Evolutionary conservation across 176 grass and related monocot genomes (phyloP), one percentile per base, ranked within the genome.

Genomic region (Eragrostis nindensis): DNA sequence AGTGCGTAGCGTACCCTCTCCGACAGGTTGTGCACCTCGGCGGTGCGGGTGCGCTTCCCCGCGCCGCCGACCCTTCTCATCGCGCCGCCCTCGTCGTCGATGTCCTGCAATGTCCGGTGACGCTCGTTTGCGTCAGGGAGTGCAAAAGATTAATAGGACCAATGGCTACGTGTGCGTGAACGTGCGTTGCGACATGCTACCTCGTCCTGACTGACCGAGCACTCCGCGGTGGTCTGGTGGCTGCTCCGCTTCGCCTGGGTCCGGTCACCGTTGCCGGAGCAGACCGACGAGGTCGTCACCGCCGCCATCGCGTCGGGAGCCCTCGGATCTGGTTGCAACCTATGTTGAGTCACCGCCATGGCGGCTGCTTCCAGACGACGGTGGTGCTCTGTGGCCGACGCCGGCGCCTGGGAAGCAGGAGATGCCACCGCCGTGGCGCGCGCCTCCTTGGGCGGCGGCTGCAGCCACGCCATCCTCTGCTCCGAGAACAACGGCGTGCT

Each of bases 1-100:
- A 48, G 46, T 48, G n/a, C 1, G 11, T 48, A 11, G 14, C 89
- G 90, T 69, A 92, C 94, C 83, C 91, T 90, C 90, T 97, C 94
- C 62, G 92, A 94, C 68, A 97, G 85, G 86, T 94, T 97, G 74
- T 97, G 94, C 60, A 94, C 94, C 79, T 94, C 87, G 4, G 94
- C 87, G 5, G 85, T 87, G 82, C 87, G 89, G 42, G 82, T 90
- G 80, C 92, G 85, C 83, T 94, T 97, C 83, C 77, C 68, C 66
- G 32, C 82, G 53, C 57, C 52, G 55, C 64, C 81, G 74, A 84
- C n/a, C 66, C 70, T 86, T 80, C 52, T 82, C 66, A 80, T 44
- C 7, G 12, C 77, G 36, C 47, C 68, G 7, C 85, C 80, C 36
- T 90, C 89, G 77, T 97, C 92, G 12, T 91, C 81, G 42, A 50